Conservation (phyloP, 495 filamentous ascomycete genomes). For the Aspergillus ostianus region DNA sequence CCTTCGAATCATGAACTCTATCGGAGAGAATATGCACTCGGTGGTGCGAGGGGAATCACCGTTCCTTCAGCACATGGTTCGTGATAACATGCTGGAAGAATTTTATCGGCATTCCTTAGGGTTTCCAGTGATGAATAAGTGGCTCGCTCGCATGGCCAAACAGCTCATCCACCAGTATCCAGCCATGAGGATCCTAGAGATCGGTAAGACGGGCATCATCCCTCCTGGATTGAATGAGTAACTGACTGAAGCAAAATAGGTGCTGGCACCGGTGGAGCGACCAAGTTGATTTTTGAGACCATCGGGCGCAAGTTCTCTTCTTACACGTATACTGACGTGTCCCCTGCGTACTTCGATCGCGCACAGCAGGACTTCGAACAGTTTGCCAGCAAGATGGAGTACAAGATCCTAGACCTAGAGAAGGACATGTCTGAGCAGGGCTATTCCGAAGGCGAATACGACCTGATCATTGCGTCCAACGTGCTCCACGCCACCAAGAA, state of each 20-base stretch:
- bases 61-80: constrained; percentile 40
- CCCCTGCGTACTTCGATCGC: background rate
- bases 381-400: constrained; percentile 31
- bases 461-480: constrained; percentile 29
- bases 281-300: background rate
- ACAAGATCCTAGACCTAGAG: constrained; percentile 42
- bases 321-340: background rate
- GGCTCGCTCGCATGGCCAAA: constrained; percentile 23
- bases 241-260: background rate
- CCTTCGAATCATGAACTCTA: constrained; percentile 18
- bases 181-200: background rate
- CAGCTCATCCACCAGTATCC: constrained; percentile 1
- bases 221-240: background rate
- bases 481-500: constrained; percentile 14
- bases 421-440: constrained; percentile 29
- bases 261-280: background rate
- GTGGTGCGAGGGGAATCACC: constrained; percentile 36
- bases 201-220: background rate
- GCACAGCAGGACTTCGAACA: background rate
- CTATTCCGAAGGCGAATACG: constrained; percentile 37
- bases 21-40: constrained; percentile 36
- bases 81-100: constrained; percentile 34
- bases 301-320: background rate
- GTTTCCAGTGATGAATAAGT: constrained; percentile 5
- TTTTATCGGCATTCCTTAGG: constrained; percentile 37